Percentiles rank a stretch among this genome's conserved stretches.
Conservation (phyloP, 2,329 filamentous ascomycete genomes). For the Cytospora piceae region DNA sequence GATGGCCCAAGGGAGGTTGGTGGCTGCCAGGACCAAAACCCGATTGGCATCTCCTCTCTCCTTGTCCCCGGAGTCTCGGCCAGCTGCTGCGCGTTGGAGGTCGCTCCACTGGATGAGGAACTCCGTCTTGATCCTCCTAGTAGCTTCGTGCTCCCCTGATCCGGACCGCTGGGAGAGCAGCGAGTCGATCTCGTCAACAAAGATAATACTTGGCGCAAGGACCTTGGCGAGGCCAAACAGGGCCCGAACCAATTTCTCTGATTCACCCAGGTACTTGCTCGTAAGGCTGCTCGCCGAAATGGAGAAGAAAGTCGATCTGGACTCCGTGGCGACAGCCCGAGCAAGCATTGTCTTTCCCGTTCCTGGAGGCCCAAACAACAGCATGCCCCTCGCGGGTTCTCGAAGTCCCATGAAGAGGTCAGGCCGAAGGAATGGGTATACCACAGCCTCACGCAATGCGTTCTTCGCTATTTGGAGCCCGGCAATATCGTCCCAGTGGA, state of each 20-base stretch:
- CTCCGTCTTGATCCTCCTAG: constrained; percentile 92
- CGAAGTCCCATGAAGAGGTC: constrained; percentile 95
- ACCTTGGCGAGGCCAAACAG: constrained; percentile 88
- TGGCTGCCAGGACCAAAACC: constrained; percentile 91
- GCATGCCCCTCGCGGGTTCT: constrained; percentile 92
- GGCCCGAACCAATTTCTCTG: constrained; percentile 92
- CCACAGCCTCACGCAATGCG: constrained; percentile 91
- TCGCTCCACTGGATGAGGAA: constrained; percentile 98
- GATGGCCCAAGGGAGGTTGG: constrained; percentile 96
- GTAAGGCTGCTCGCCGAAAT: constrained; percentile 94
- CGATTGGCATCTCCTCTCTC: constrained; percentile 82
- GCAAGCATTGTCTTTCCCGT: constrained; percentile 99
- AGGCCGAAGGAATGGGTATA: constrained; percentile 93
- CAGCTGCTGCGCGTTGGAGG: constrained; percentile 87
- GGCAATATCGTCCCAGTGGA: constrained; percentile 92
- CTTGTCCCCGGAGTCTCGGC: constrained; percentile 69
- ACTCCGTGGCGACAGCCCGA: constrained; percentile 91
- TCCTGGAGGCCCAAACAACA: constrained; percentile 95
- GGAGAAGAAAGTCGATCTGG: constrained; percentile 92
- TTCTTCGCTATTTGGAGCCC: constrained; percentile 89
- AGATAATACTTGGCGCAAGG: constrained; percentile 93
- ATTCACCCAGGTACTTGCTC: constrained; percentile 94
- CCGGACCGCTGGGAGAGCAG: constrained; percentile 83
- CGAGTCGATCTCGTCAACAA: constrained; percentile 97
- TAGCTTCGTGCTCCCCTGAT: constrained; percentile 88